A percentile compares a stretch with the other conserved stretches of the same genome.
These are phyloP conservation scores for Ogataea parapolymorpha DNA, from an alignment of 805 yeast species.

Conservation along the genomic window DNA sequence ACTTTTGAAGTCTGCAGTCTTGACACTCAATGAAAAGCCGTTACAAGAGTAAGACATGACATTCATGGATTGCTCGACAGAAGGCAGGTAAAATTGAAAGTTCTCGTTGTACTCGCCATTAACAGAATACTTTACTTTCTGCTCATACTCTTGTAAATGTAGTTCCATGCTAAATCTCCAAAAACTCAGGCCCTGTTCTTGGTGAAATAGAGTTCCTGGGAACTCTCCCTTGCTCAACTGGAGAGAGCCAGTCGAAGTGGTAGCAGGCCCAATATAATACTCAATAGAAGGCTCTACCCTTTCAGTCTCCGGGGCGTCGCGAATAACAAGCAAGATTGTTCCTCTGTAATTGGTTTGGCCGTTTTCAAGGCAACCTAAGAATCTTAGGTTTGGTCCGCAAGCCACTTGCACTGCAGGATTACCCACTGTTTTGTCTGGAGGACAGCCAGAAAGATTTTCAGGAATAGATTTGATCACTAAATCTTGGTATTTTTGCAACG, in stretches of 20 bases:
- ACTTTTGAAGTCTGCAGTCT: constrained; percentile 63
- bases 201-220: constrained; percentile 42
- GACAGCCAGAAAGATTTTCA: constrained; percentile 16
- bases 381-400: constrained; percentile 78
- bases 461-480: constrained; percentile 23
- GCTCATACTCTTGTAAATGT: constrained; percentile 47
- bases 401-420: constrained; percentile 40
- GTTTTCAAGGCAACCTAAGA: constrained; percentile 59
- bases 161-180: constrained; percentile 64
- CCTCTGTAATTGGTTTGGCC: constrained; percentile 57
- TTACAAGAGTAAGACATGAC: constrained; percentile 83
- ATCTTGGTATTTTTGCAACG: constrained; percentile 24
- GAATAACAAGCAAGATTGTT: constrained; percentile 60
- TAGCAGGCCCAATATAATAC: constrained; percentile 36
- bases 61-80: constrained; percentile 66
- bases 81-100: constrained; percentile 70
- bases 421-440: constrained; percentile 27
- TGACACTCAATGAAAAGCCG: constrained; percentile 78
- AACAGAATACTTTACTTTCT: constrained; percentile 59
- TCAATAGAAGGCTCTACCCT: constrained; percentile 27
- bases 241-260: constrained; percentile 11
- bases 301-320: constrained; percentile 33
- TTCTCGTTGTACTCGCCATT: constrained; percentile 39
- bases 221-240: constrained; percentile 40
- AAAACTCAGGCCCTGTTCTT: constrained; percentile 48